Evolutionary conservation across 768 basidiomycete species (phyloP), one percentile per base, ranked within the genome.

Genomic region (Lactarius indigo): DNA sequence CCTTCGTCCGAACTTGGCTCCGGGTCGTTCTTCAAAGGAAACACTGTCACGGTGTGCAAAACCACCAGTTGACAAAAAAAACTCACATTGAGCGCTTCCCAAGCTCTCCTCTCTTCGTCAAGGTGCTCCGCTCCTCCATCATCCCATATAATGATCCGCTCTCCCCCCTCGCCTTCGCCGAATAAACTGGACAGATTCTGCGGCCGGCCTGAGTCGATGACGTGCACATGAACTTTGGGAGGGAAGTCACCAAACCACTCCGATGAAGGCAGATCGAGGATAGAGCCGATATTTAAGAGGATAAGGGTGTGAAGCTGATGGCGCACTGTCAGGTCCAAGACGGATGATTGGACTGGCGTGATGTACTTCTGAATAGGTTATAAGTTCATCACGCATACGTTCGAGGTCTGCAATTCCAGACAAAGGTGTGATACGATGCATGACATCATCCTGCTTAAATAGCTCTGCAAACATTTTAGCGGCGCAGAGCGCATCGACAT

Each of bases 181-280:
- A 96, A 98, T 26, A 98, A 78, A 79, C 89, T 97, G 52, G 87
- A 82, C 73, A 98, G 80, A 76, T 95, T 94, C 73, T 91, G 87
- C 20, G 97, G 97, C 60, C 97, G 85, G 23, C 88, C 86, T 3
- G 96, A 94, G 77, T 99, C 97, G 78, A 99, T 92, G 72, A 98
- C 88, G 79, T 99, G 97, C 50, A 98, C 84, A 2, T 83, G 87
- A 62, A 93, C 80, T 28, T 81, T 79, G 5, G 79, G 71, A 57
- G 80, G 76, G 72, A 92, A 90, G 44, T 86, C 85, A 59, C 92
- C 92, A 73, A 94, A 90, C 89, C 90, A 90, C 54, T 83, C 82
- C 2, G 81, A 73, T 5, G 88, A 84, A 10, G 92, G 84, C 5
- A 99, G 83, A 68, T 97, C 94, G 39, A 92, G 83, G 56, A 95